These are phyloP conservation scores for Scleroderma citrinum DNA, from an alignment of 768 basidiomycete genomes.

Conservation along the genomic window DNA sequence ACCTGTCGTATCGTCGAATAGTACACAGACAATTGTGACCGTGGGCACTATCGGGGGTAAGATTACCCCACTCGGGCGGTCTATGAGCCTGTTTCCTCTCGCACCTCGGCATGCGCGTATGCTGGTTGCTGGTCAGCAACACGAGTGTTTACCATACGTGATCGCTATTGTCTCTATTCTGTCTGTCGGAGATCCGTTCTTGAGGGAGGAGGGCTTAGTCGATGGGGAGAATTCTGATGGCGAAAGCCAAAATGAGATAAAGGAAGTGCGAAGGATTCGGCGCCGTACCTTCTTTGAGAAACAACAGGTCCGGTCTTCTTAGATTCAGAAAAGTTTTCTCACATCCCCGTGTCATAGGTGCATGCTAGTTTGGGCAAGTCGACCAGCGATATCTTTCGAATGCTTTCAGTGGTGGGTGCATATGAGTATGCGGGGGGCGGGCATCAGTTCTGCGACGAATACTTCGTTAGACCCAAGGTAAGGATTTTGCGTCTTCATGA, in stretches of 20 bases:
- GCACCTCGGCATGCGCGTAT: constrained; percentile 95
- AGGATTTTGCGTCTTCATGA: constrained; percentile 5
- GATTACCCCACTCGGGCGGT: constrained; percentile 85
- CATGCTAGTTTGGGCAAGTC: constrained; percentile 77
- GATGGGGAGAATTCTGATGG: constrained; percentile 35
- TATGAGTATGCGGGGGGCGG: constrained; percentile 89
- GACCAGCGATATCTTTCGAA: constrained; percentile 80
- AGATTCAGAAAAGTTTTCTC: constrained; percentile 1
- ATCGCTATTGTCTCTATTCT: constrained; percentile 87
- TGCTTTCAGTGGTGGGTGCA: constrained; percentile 92
- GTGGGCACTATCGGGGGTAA: constrained; percentile 41
- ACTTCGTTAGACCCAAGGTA: constrained; percentile 90
- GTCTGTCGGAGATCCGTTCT: constrained; percentile 93
- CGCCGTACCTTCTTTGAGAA: constrained; percentile 79
- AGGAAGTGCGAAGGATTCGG: constrained; percentile 52
- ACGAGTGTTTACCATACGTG: constrained; percentile 88
- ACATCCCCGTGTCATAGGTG: constrained; percentile 35
- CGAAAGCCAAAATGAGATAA: constrained; percentile 38
- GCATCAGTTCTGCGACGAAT: constrained; percentile 73
- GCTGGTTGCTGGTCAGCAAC: constrained; percentile 80
- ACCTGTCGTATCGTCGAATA: constrained; percentile 17
- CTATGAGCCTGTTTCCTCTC: constrained; percentile 92
- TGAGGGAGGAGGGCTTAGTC: constrained; percentile 69
- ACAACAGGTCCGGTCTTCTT: constrained; percentile 53
- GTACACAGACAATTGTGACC: constrained; percentile 3